phyloP scores from a whole-genome alignment of 23 red algal species.

The Cyanidiococcus yangmingshanensis region DNA sequence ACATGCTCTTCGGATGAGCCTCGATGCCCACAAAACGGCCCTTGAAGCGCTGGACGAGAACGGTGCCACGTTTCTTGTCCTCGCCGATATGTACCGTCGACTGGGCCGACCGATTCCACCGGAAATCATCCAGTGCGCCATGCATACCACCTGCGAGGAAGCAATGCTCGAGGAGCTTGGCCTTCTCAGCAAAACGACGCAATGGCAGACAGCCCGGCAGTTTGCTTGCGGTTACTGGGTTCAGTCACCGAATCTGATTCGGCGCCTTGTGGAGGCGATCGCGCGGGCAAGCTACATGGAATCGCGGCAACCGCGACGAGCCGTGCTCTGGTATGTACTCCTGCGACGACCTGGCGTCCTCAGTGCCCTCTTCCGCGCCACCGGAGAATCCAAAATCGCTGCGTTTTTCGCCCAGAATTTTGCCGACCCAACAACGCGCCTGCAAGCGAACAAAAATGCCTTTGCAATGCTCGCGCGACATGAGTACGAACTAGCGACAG shows the following conservation, averaged over 20 bases:
- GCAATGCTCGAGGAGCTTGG: neutral
- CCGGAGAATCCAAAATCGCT: neutral
- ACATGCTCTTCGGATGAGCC: neutral
- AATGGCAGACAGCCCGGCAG: neutral
- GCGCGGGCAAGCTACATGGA: neutral
- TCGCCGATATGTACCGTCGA: neutral
- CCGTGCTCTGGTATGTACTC: conserved; percentile 3
- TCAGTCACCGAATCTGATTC: neutral
- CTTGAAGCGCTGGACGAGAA: neutral
- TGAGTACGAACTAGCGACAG: neutral
- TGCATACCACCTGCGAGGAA: conserved; percentile 1
- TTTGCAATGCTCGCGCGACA: neutral
- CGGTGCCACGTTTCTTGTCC: neutral
- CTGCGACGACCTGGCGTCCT: conserved; percentile 4
- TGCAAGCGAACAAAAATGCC: neutral
- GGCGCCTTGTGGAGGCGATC: neutral
- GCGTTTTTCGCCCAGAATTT: neutral
- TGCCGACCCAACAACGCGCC: neutral
- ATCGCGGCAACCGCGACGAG: neutral
- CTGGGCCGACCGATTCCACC: neutral
- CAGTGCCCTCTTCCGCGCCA: neutral
- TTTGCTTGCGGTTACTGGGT: conserved; percentile 2
- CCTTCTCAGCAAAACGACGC: neutral
- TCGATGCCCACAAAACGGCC: neutral
- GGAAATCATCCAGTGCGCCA: neutral